These are phyloP conservation scores for Saccharomycopsis phalli DNA, from an alignment of 1,139 yeast species.

Conservation along the genomic window DNA sequence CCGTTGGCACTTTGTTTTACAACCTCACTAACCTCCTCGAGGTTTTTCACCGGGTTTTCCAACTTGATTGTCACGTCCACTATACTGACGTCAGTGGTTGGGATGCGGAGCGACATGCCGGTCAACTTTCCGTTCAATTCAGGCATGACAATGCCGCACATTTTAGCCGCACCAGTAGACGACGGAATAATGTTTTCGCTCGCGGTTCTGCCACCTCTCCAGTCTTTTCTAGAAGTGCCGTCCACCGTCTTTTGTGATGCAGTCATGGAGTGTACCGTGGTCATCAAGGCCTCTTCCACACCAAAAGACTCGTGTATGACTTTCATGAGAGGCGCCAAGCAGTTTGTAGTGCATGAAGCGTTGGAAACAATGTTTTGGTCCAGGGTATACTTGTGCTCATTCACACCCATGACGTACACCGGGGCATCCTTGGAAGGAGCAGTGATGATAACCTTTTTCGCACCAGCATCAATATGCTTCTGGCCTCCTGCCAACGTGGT, in stretches of 20 bases:
- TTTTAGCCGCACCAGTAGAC: slow-evolving; percentile 89
- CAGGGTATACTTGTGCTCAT: slow-evolving; percentile 61
- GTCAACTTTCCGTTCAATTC: slow-evolving; percentile 80
- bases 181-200: slow-evolving; percentile 87
- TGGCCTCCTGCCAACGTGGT: slow-evolving; percentile 69
- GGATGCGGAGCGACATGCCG: slow-evolving; percentile 86
- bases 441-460: slow-evolving; percentile 80
- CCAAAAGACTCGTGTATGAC: slow-evolving; percentile 72
- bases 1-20: slow-evolving; percentile 66
- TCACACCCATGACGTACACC: slow-evolving; percentile 85
- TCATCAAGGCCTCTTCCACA: slow-evolving; percentile 81
- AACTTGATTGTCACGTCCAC: slow-evolving; percentile 68
- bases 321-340: slow-evolving; percentile 86
- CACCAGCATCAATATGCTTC: slow-evolving; percentile 82
- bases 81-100: slow-evolving; percentile 81
- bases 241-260: slow-evolving; percentile 88
- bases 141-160: slow-evolving; percentile 85
- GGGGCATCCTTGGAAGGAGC: slow-evolving; percentile 86
- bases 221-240: slow-evolving; percentile 91
- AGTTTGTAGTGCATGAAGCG: slow-evolving; percentile 86
- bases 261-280: slow-evolving; percentile 84
- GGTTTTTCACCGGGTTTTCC: slow-evolving; percentile 51
- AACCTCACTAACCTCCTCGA: slow-evolving; percentile 68
- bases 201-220: slow-evolving; percentile 95
- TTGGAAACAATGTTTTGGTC: slow-evolving; percentile 70